Evolutionary conservation across 805 yeast species (phyloP).

Genomic region (Saccharomycopsis microspora): DNA sequence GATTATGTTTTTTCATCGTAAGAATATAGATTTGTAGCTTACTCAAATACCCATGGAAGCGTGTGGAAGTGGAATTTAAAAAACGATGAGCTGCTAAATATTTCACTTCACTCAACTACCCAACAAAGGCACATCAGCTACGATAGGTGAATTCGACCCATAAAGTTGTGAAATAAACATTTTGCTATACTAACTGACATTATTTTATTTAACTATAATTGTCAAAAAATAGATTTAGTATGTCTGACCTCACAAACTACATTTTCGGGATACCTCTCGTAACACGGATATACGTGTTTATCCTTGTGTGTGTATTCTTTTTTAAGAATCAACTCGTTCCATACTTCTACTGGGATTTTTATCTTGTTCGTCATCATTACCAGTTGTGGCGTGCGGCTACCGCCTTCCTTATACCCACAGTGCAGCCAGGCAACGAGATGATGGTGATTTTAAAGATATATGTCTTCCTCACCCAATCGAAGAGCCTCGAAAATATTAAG

Average conservation of each 20-base stretch:
- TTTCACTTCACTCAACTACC: no score
- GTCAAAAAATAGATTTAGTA: not conserved
- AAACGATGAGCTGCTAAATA: no score
- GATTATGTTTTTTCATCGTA: no score
- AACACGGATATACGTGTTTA: not conserved
- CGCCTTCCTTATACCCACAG: not conserved
- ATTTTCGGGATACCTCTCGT: not conserved
- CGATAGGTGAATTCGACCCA: no score
- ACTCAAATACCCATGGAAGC: no score
- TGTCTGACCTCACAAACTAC: not conserved
- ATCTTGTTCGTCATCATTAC: not conserved
- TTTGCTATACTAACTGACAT: no score
- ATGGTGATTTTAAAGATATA: not conserved
- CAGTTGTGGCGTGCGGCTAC: constrained; percentile 5
- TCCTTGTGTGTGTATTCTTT: not conserved
- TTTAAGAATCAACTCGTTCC: not conserved
- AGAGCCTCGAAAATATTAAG: not conserved
- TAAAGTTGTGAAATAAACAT: no score
- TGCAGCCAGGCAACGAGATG: not conserved
- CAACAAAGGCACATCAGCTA: no score
- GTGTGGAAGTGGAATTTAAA: no score
- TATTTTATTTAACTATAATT: no score
- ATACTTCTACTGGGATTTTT: not conserved
- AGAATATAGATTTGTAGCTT: no score
- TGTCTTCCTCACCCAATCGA: not conserved